phyloP scores from a whole-genome alignment of 495 filamentous ascomycete genomes.

The Letharia lupina region DNA sequence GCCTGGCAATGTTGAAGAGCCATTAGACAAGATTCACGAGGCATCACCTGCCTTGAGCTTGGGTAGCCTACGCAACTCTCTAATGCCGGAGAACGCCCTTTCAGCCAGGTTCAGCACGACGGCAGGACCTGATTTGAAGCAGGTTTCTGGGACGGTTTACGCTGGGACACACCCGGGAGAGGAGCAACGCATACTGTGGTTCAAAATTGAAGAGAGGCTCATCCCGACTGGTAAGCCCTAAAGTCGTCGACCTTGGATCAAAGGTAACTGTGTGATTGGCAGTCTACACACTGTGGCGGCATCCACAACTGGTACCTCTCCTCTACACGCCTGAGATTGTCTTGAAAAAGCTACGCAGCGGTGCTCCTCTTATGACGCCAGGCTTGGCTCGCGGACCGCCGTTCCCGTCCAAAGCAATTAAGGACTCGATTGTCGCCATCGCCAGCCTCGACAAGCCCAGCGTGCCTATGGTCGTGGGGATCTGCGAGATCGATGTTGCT shows the following conservation, averaged over 20 bases:
- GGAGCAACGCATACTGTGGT: conserved; percentile 63
- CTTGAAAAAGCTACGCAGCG: conserved; percentile 53
- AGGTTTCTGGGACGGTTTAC: conserved; percentile 59
- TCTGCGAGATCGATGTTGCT: conserved; percentile 60
- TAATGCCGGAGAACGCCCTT: conserved; percentile 56
- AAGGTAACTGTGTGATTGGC: background rate
- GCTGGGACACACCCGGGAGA: conserved; percentile 47
- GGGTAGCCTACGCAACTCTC: conserved; percentile 48
- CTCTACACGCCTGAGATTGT: conserved; percentile 56
- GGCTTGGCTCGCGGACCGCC: conserved; percentile 62
- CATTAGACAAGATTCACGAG: conserved; percentile 32
- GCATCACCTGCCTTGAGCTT: conserved; percentile 37
- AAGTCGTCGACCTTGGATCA: background rate
- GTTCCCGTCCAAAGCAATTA: conserved; percentile 53
- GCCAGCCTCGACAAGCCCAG: conserved; percentile 52
- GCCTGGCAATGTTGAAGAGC: conserved; percentile 29
- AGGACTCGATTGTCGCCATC: conserved; percentile 57
- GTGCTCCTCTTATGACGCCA: conserved; percentile 69
- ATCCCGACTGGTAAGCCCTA: conserved; percentile 44
- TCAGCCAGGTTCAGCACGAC: conserved; percentile 65
- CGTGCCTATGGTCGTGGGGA: conserved; percentile 56
- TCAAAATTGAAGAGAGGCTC: conserved; percentile 56
- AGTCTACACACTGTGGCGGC: conserved; percentile 38
- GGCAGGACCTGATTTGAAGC: conserved; percentile 53
- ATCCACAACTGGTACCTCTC: conserved; percentile 52